Base-by-base conservation (phyloP, 371 early-diverging fungal species). In the Mortierella sp. region DNA sequence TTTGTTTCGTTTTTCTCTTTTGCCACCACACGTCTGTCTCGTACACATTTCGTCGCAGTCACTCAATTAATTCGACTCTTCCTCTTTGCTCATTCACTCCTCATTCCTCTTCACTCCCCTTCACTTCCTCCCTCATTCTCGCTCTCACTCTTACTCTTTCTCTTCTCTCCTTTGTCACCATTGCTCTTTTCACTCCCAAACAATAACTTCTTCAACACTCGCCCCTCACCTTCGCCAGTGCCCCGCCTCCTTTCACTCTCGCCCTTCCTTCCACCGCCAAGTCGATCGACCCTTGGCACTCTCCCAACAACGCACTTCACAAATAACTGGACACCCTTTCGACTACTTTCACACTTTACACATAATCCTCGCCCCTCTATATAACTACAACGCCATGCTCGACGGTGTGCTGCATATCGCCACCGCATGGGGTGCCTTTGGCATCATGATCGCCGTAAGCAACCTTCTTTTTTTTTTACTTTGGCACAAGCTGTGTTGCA, bases 371-470 rank as follows among this genome's bases (percentile, higher is more conserved):
- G 4, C 16, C 22, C 22, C 7, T 4, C n/a, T n/a, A n/a, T 48
- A 48, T 45, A 26, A 37, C 34, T 44, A 48, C 50, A 64, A n/a
- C n/a, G 26, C 68, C 61, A 79, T 79, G 74, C 63, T 76, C 16
- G 71, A 79, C 37, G 63, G 73, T 39, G n/a, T 79, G 64, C 74
- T 76, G 13, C 79, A 79, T 64, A 68, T 84, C 63, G 68, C 67
- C 24, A 74, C 79, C 58, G 84, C 84, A 73, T 84, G 84, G 84
- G 79, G 84, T 71, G 79, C 77, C 76, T 84, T 76, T 79, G 84
- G 79, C 79, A 84, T 76, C 74, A 71, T 73, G 64, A 71, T 65
- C 61, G 52, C 71, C 31, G 84, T 84, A 84, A 64, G 84, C 39
- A 34, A 24, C 8, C 44, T 40, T n/a, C 48, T 61, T 16, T 65